Conservation (phyloP, 2,329 filamentous ascomycete genomes). For the Apiospora saccharicola region DNA sequence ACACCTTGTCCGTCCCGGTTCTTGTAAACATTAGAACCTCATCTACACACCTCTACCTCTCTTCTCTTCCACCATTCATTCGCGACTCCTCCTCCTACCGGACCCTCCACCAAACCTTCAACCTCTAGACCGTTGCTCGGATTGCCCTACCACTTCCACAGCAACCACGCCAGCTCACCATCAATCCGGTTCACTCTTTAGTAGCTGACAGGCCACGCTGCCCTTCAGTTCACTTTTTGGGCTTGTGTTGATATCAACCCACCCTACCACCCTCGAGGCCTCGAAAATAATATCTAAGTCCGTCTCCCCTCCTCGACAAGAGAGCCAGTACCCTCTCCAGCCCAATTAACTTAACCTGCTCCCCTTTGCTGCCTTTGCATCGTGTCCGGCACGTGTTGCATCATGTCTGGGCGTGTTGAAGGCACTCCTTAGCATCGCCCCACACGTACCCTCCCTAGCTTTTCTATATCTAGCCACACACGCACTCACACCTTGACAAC, state of each 20-base stretch:
- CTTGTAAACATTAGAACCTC: constrained; percentile 22
- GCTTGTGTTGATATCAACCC: constrained; percentile 12
- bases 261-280: background rate
- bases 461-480: constrained; percentile 4
- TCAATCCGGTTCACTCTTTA: constrained; percentile 18
- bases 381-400: constrained; percentile 17
- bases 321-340: background rate
- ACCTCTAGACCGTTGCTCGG: constrained; percentile 12
- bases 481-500: constrained; percentile 1
- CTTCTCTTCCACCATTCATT: constrained; percentile 18
- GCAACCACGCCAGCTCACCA: constrained; percentile 2
- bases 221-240: background rate
- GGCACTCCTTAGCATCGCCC: constrained; percentile 4
- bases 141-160: constrained; percentile 20
- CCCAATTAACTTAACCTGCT: background rate
- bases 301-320: constrained; percentile 9
- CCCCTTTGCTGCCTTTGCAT: constrained; percentile 3
- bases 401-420: constrained; percentile 13
- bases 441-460: constrained; percentile 4
- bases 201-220: constrained; percentile 20
- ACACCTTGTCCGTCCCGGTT: constrained; percentile 19
- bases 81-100: constrained; percentile 16
- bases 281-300: constrained; percentile 15
- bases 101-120: constrained; percentile 18
- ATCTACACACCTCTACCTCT: constrained; percentile 10